Evolutionary conservation across 1,284 basidiomycete genomes (phyloP), one percentile per base, ranked within the genome.

Genomic region (Cryptococcus wingfieldii): DNA sequence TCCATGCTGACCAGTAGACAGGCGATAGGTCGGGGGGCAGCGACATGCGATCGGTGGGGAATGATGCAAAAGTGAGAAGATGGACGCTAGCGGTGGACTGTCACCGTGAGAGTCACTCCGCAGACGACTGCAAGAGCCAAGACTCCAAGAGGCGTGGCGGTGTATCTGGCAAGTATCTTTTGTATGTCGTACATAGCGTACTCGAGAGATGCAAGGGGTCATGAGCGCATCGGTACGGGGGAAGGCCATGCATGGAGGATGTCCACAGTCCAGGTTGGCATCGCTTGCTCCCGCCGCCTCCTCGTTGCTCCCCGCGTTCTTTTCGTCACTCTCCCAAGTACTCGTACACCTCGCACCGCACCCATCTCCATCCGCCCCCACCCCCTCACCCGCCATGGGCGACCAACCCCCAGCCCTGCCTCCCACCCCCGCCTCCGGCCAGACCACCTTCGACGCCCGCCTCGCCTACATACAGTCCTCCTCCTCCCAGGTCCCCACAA

Each of bases 1-100:
- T 28, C 63, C 64, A 71, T 28, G 61, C 58, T 6, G 63, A 59
- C 69, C 69, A 72, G 51, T 64, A 72, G 10, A 43, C 31, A 1
- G 62, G 4, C 0, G 64, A 66, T 1, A 72, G 62, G 4, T 65
- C 66, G 1, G 57, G 12, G n/a, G 68, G 66, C 12, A 61, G 31
- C 10, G 41, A 14, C 23, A 38, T 34, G 42, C 12, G 42, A 6
- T 18, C 10, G 1, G n/a, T 44, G 42, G 18, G 12, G 42, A 25
- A 23, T 42, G 42, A 44, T 18, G 42, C n/a, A 25, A 18, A 44
- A 18, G 42, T n/a, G 25, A 16, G 42, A 44, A 25, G 14, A 8
- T 34, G 31, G 31, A 34, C 31, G 31, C 10, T 34, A 1, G 31
- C 1, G 31, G 31, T 34, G 31, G 31, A 34, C 31, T 34, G 31